phyloP scores from a whole-genome alignment of 495 filamentous ascomycete genomes.

The Aspergillus cavernicola region DNA sequence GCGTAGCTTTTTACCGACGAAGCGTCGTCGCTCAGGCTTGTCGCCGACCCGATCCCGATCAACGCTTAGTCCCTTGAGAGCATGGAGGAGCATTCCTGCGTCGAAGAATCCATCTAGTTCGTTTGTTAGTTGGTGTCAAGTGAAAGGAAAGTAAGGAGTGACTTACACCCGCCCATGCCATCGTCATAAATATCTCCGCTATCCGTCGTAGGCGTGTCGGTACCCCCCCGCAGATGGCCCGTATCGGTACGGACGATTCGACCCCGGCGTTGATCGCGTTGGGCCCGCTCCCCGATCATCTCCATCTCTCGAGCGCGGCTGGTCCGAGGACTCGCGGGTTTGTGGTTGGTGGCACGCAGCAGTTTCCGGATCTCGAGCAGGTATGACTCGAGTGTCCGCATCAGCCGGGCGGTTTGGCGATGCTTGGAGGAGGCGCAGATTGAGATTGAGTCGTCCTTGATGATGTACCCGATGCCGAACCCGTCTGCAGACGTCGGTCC shows the following conservation, averaged over 20 bases:
- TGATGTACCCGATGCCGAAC: conserved; percentile 98
- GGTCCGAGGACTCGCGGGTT: conserved; percentile 49
- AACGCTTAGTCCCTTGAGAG: conserved; percentile 63
- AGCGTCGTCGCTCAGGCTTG: conserved; percentile 50
- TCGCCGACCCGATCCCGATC: conserved; percentile 45
- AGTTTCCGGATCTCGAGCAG: conserved; percentile 85
- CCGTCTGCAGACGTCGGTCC: conserved; percentile 92
- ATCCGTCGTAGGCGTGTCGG: conserved; percentile 54
- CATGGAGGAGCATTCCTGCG: conserved; percentile 86
- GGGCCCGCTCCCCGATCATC: conserved; percentile 42
- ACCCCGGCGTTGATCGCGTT: conserved; percentile 40
- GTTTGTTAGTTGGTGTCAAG: conserved; percentile 24
- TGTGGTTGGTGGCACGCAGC: conserved; percentile 61
- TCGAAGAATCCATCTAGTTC: conserved; percentile 88
- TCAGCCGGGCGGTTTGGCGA: conserved; percentile 82
- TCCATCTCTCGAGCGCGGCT: conserved; percentile 68
- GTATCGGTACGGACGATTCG: conserved; percentile 44
- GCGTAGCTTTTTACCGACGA: conserved; percentile 76
- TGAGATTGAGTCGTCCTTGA: conserved; percentile 90
- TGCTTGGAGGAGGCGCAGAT: conserved; percentile 93
- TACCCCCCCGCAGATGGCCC: conserved; percentile 29
- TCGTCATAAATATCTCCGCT: conserved; percentile 76
- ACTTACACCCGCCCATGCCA: conserved; percentile 89
- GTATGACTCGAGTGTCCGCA: conserved; percentile 86
- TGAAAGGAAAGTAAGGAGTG: conserved; percentile 4